Evolutionary conservation across 495 filamentous ascomycete genomes (phyloP).

Genomic region (Haplographium delicatum): DNA sequence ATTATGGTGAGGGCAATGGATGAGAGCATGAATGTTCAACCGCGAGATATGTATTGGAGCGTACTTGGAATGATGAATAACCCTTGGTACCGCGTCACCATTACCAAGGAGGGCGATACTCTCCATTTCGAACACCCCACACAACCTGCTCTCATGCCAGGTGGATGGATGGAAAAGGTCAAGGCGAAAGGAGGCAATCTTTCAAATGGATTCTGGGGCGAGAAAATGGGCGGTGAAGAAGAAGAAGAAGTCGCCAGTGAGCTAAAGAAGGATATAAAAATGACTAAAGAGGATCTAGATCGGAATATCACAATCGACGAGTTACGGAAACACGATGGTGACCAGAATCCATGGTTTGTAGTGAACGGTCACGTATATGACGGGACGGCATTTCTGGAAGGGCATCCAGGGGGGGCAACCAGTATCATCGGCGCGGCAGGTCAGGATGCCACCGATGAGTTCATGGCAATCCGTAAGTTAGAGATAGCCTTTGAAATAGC

Average conservation of each 20-base stretch:
- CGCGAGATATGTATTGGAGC: constrained; percentile 94
- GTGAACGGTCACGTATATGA: constrained; percentile 92
- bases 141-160: constrained; percentile 69
- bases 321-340: constrained; percentile 61
- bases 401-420: constrained; percentile 83
- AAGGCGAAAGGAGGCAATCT: constrained; percentile 83
- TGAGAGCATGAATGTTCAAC: constrained; percentile 81
- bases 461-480: constrained; percentile 84
- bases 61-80: constrained; percentile 99
- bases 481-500: neutral
- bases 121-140: constrained; percentile 89
- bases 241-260: constrained; percentile 40
- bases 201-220: constrained; percentile 82
- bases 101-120: constrained; percentile 61
- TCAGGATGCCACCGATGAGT: constrained; percentile 86
- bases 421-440: constrained; percentile 84
- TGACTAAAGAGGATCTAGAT: constrained; percentile 68
- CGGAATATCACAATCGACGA: constrained; percentile 65
- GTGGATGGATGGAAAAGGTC: constrained; percentile 96
- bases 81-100: constrained; percentile 82
- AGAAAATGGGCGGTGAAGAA: constrained; percentile 50
- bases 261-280: constrained; percentile 60
- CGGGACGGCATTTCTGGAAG: constrained; percentile 76
- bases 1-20: constrained; percentile 89
- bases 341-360: constrained; percentile 80